These are phyloP conservation scores for Apium graveolens DNA, from an alignment of 129 eudicot species.

Conservation along the genomic window DNA sequence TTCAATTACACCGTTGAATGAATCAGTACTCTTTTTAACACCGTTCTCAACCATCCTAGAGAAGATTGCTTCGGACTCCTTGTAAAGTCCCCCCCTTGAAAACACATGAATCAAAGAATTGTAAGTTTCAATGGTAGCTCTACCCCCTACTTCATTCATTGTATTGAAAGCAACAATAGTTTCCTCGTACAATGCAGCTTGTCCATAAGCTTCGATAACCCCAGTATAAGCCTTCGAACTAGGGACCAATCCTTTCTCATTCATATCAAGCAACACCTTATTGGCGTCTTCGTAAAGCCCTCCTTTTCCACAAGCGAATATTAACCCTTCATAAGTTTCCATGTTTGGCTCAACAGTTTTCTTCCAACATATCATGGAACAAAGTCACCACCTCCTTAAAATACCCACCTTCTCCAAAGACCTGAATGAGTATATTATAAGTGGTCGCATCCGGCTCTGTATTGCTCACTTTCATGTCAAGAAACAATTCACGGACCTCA, in stretches of 20 bases:
- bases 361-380: slow-evolving; percentile 91
- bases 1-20: slow-evolving; percentile 76
- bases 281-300: slow-evolving; percentile 83
- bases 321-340: slow-evolving; percentile 89
- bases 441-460: slow-evolving; percentile 85
- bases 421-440: slow-evolving; percentile 78
- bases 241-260: slow-evolving; percentile 66
- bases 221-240: slow-evolving; percentile 87
- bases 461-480: slow-evolving; percentile 94
- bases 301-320: slow-evolving; percentile 83
- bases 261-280: slow-evolving; percentile 59
- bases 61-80: slow-evolving; percentile 61
- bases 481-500: slow-evolving; percentile 86
- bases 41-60: slow-evolving; percentile 57
- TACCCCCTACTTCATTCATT: slow-evolving; percentile 88
- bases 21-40: slow-evolving; percentile 41
- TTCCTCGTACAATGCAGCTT: slow-evolving; percentile 85
- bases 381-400: slow-evolving; percentile 87
- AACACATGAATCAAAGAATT: slow-evolving; percentile 66
- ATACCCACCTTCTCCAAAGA: slow-evolving; percentile 94
- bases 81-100: slow-evolving; percentile 83
- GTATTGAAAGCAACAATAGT: slow-evolving; percentile 84
- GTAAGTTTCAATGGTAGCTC: slow-evolving; percentile 57
- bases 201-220: slow-evolving; percentile 88
- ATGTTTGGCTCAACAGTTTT: slow-evolving; percentile 82